Conservation (phyloP, 164 flowering plant genomes). For the Vitis labrusca region DNA sequence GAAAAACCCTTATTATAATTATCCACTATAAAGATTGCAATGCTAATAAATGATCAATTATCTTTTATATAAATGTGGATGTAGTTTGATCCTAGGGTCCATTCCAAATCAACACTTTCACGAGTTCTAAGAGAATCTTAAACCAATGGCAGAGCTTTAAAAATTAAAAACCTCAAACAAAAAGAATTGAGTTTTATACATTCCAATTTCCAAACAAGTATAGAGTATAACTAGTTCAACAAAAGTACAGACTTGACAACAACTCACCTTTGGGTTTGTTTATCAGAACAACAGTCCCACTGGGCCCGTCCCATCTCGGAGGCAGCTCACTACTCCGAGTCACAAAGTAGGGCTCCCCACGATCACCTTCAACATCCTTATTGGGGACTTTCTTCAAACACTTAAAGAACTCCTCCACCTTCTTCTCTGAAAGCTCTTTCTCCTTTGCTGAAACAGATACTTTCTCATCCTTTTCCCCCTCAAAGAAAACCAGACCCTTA, state of each 20-base stretch:
- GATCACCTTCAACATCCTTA: conserved; percentile 33
- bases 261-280: conserved; percentile 91
- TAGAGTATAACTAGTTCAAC: too few species aligned
- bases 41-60: too few species aligned
- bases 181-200: too few species aligned
- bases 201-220: too few species aligned
- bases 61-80: too few species aligned
- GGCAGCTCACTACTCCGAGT: conserved; percentile 73
- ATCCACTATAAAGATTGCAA: too few species aligned
- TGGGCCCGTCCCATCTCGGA: conserved; percentile 77
- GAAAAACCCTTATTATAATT: too few species aligned
- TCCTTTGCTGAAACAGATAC: conserved; percentile 19
- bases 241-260: background rate
- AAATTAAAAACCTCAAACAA: too few species aligned
- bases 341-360: conserved; percentile 66
- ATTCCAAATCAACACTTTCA: too few species aligned
- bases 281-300: conserved; percentile 80
- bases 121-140: too few species aligned
- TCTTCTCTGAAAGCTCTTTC: conserved; percentile 64
- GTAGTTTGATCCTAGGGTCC: too few species aligned
- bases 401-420: conserved; percentile 93
- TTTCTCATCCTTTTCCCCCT: conserved; percentile 35
- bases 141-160: too few species aligned
- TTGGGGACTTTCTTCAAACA: conserved; percentile 84
- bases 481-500: conserved; percentile 76